Evolutionary conservation across 768 basidiomycete species (phyloP).

Genomic region (Mrakia frigida): DNA sequence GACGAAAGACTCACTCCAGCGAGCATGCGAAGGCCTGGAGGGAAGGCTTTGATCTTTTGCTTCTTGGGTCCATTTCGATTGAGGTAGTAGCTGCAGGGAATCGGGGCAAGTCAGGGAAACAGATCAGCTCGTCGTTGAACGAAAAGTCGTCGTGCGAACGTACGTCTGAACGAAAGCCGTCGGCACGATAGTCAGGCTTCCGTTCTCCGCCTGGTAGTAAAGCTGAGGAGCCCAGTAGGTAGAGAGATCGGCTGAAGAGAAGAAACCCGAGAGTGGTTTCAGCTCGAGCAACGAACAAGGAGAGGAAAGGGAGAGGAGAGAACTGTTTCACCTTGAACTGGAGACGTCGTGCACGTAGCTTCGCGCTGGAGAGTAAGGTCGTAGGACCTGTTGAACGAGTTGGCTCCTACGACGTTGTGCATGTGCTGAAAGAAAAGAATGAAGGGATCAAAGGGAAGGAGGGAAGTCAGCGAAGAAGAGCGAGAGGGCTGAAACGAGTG

Average conservation of each 20-base stretch:
- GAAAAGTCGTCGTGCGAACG: too few relatives aligned
- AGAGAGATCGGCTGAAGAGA: neutral
- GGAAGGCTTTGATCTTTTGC: conserved; percentile 43
- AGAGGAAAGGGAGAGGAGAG: neutral
- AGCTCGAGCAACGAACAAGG: neutral
- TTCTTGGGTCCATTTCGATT: conserved; percentile 39
- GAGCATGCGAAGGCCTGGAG: conserved; percentile 46
- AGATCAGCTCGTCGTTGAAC: too few relatives aligned
- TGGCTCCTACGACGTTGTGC: conserved; percentile 46
- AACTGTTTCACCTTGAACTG: conserved; percentile 42
- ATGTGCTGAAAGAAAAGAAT: conserved; percentile 25
- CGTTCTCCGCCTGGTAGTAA: conserved; percentile 39
- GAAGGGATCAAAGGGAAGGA: neutral
- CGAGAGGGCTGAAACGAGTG: neutral
- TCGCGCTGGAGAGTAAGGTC: conserved; percentile 39
- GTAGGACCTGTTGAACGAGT: conserved; percentile 41
- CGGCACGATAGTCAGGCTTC: neutral
- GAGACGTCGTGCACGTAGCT: conserved; percentile 43
- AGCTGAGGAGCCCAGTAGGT: conserved; percentile 43
- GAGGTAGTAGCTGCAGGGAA: conserved; percentile 5
- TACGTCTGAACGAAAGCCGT: neutral
- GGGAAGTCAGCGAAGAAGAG: neutral
- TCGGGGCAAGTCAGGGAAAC: neutral
- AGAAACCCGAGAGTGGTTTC: neutral
- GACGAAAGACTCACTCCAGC: conserved; percentile 31